Conservation (phyloP, 208 protist genomes). For the Acanthamoeba sp. region DNA sequence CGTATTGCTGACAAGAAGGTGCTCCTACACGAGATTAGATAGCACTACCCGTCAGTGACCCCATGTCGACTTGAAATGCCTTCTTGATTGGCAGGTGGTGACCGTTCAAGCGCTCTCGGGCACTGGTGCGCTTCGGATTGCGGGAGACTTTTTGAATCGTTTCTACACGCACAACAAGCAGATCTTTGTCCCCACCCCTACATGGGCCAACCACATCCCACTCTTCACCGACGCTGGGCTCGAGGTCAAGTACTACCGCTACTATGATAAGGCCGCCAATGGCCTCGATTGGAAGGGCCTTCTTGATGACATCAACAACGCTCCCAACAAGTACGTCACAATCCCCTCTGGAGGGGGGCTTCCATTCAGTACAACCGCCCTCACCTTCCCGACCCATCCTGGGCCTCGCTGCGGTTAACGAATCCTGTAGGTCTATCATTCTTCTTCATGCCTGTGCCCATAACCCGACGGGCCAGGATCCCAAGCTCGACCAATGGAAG, state of each 20-base stretch:
- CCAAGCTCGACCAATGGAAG: constrained; percentile 96
- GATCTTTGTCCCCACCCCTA: constrained; percentile 90
- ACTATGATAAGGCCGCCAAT: constrained; percentile 81
- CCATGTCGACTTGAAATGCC: no score
- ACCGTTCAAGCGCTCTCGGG: constrained; percentile 92
- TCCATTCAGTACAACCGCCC: no score
- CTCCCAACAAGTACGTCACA: constrained; percentile 82
- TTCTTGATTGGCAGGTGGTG: constrained; percentile 77
- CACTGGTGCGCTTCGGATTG: constrained; percentile 92
- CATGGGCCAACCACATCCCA: constrained; percentile 85
- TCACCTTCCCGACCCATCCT: not conserved
- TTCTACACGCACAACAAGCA: constrained; percentile 75
- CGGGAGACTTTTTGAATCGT: constrained; percentile 88
- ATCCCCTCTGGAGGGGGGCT: no score
- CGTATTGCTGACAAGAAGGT: constrained; percentile 68
- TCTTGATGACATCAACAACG: constrained; percentile 79
- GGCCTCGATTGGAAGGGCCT: constrained; percentile 89
- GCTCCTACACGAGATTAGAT: no score
- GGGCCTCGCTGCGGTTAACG: no score
- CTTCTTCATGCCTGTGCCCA: constrained; percentile 99
- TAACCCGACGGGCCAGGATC: constrained; percentile 99
- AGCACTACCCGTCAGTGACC: no score
- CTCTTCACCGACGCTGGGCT: constrained; percentile 70
- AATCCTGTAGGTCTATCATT: constrained; percentile 90
- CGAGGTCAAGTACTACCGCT: constrained; percentile 84